These are phyloP conservation scores for Stentor coeruleus DNA, from an alignment of 73 alveolate genomes.

Conservation along the genomic window DNA sequence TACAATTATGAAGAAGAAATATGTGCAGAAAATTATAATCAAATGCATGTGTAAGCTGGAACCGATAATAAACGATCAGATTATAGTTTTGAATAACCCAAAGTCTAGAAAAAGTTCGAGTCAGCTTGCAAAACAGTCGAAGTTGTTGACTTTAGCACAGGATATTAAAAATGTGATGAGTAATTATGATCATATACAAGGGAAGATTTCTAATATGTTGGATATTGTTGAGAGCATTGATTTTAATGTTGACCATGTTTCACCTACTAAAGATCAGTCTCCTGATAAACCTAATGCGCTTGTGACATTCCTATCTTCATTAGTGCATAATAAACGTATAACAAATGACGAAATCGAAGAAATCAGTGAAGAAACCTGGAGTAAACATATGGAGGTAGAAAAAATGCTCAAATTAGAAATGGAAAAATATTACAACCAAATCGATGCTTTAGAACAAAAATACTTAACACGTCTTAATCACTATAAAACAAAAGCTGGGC, in stretches of 20 bases:
- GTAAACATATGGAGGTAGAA: slow-evolving; percentile 20
- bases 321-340: not conserved
- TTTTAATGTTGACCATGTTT: not conserved
- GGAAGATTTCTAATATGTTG: not conserved
- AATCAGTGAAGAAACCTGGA: slow-evolving; percentile 14
- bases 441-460: not conserved
- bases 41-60: not conserved
- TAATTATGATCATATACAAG: not conserved
- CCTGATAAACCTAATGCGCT: not conserved
- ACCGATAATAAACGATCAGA: not conserved
- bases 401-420: not conserved
- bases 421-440: slow-evolving; percentile 15
- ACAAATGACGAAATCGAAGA: not conserved
- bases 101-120: not conserved
- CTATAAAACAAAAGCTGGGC: not conserved
- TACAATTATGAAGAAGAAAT: too few relatives aligned
- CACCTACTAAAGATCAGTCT: not conserved
- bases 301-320: not conserved
- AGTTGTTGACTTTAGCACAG: not conserved
- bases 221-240: not conserved
- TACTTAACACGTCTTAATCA: not conserved
- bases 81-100: not conserved
- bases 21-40: not conserved
- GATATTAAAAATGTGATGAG: not conserved
- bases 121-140: not conserved